Conservation (phyloP, 441 rosid genomes). For the Erysimum pusillum region DNA sequence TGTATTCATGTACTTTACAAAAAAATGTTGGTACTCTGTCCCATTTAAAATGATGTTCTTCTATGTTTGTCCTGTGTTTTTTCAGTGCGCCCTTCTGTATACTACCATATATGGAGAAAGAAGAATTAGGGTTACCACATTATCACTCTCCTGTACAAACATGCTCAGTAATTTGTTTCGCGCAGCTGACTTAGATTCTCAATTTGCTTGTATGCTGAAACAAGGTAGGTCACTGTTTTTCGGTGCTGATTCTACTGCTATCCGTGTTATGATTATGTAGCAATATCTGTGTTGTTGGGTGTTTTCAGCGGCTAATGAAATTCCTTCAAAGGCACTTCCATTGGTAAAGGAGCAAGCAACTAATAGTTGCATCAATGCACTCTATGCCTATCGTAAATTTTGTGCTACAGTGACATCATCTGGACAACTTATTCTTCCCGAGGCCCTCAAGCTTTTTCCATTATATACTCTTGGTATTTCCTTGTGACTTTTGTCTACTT, state of each 20-base stretch:
- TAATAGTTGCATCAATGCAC: conserved; percentile 76
- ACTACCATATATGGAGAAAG: conserved; percentile 95
- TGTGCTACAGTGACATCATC: conserved; percentile 97
- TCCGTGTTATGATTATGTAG: conserved; percentile 33
- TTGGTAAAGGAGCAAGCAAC: conserved; percentile 83
- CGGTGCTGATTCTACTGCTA: conserved; percentile 15
- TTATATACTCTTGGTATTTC: conserved; percentile 72
- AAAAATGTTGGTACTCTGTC: conserved; percentile 34
- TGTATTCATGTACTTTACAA: conserved; percentile 29
- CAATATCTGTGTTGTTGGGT: conserved; percentile 2
- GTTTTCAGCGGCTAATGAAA: conserved; percentile 75
- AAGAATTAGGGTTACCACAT: conserved; percentile 89
- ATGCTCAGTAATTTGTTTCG: conserved; percentile 91
- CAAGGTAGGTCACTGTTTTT: conserved; percentile 67
- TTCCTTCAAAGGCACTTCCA: conserved; percentile 73
- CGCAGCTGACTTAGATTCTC: conserved; percentile 92
- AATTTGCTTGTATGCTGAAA: conserved; percentile 94
- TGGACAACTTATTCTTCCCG: conserved; percentile 99
- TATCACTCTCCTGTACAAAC: conserved; percentile 91
- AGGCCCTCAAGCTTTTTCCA: conserved; percentile 98
- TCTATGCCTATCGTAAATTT: conserved; percentile 91
- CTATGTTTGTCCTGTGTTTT: conserved; percentile 40
- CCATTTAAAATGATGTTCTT: conserved; percentile 21
- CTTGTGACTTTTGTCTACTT: conserved; percentile 21
- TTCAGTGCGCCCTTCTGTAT: conserved; percentile 69